Percentiles rank a stretch among this genome's conserved stretches.
These are phyloP conservation scores for Fusarium sp. DNA, from an alignment of 2,329 filamentous ascomycete genomes.

Conservation along the genomic window DNA sequence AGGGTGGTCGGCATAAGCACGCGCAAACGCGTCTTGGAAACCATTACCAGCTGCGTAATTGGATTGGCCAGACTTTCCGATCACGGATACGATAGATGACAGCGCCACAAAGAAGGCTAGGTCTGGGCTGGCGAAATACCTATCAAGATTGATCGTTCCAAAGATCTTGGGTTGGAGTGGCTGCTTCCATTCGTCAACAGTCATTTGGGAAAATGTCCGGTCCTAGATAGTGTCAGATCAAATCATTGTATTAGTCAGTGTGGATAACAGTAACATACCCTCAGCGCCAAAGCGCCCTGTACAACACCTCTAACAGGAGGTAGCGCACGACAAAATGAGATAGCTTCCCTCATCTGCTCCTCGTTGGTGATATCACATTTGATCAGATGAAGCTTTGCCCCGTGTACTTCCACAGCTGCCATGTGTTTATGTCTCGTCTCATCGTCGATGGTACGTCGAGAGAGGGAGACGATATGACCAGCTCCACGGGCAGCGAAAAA, in stretches of 20 bases:
- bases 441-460: conserved; percentile 1
- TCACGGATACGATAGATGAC: conserved; percentile 7
- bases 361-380: conserved; percentile 8
- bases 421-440: not conserved
- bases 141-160: conserved; percentile 13
- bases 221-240: not conserved
- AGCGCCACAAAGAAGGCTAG: conserved; percentile 8
- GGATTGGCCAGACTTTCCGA: conserved; percentile 13
- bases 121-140: not conserved
- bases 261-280: not conserved
- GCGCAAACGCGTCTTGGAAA: conserved; percentile 6
- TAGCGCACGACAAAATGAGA: not conserved
- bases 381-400: not conserved
- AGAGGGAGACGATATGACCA: conserved; percentile 10
- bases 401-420: not conserved
- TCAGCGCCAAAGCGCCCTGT: conserved; percentile 1
- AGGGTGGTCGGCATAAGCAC: not conserved
- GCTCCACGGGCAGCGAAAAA: conserved; percentile 9
- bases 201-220: conserved; percentile 12
- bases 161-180: conserved; percentile 4
- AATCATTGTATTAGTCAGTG: accelerated
- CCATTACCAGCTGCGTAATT: conserved; percentile 12
- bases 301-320: conserved; percentile 5
- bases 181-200: conserved; percentile 2
- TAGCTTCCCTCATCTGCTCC: not conserved